Base-by-base conservation (phyloP, 805 yeast species). In the Blastobotrys parvus region DNA sequence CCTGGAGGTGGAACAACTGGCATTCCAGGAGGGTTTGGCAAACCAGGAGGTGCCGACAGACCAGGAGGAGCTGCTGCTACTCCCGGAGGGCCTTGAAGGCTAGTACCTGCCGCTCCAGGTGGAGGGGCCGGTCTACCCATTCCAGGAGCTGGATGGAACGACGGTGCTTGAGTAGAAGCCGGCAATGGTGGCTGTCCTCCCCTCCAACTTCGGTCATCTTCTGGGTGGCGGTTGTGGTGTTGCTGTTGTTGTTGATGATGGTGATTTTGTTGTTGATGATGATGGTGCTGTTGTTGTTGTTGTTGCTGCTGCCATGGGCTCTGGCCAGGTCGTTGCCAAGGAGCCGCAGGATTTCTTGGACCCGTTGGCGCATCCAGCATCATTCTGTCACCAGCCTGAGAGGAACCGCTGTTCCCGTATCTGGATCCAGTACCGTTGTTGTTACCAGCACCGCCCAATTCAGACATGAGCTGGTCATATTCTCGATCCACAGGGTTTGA, bases 401-500 rank as follows among this genome's bases (percentile, higher is more conserved):
- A n/a, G n/a, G n/a, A n/a, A n/a, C n/a, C n/a, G n/a, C n/a, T n/a
- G n/a, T n/a, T n/a, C n/a, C n/a, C n/a, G n/a, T n/a, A n/a, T n/a
- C n/a, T n/a, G n/a, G n/a, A n/a, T n/a, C n/a, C n/a, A n/a, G n/a
- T n/a, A n/a, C n/a, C n/a, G n/a, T n/a, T n/a, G n/a, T n/a, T n/a
- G 21, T 17, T 17, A 15, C 35, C 19, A n/a, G n/a, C n/a, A 22
- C 34, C 70, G 42, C 66, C 65, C 39, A 74, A 57, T 42, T 71
- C 78, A 41, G 62, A 59, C 71, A 78, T 70, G 63, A 77, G 69
- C 42, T 65, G 68, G 33, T 70, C 74, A 46, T 69, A 69, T 49
- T 76, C 80, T 35, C 62, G 54, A 39, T 75, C 79, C n/a, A n/a
- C n/a, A n/a, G n/a, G n/a, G n/a, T n/a, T n/a, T 31, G 72, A 70